Base-by-base conservation (phyloP, 2,329 filamentous ascomycete genomes). In the Pseudocercospora crystallina region DNA sequence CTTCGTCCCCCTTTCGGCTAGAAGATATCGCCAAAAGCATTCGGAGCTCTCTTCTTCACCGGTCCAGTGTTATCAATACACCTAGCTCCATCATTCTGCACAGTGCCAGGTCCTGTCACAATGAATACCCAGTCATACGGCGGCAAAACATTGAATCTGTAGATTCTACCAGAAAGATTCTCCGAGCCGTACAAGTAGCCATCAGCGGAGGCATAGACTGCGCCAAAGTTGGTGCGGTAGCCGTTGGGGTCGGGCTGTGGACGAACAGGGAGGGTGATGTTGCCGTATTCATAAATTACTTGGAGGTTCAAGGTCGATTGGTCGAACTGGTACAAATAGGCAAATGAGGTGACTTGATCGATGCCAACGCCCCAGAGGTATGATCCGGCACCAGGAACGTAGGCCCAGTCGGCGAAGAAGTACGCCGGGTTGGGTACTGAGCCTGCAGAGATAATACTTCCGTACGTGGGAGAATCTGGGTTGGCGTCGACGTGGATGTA, bases 371-470 rank as follows among this genome's bases (percentile, higher is more conserved):
- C 46, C 46, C 46, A 49, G 2, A 49, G 39, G 32, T 49, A 43
- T 12, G 29, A 14, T 2, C 39, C 46, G 10, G 38, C 39, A 20
- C 38, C 36, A 11, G 49, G 37, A n/a, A 51, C 49, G 37, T 46
- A 51, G 7, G 43, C 49, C 49, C 49, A 51, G 32, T 51, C 49
- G 20, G 36, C 46, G 39, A 49, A 49, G 43, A 38, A 42, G 17
- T 36, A 46, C 14, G 30, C 12, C 11, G 49, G 36, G 12, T 32
- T 15, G 7, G 34, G 7, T 15, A 48, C 12, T 14, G n/a, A 14
- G 39, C 46, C 46, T 32, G 20, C 15, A 4, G 8, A 13, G 15
- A 49, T 14, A n/a, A 49, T 30, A n/a, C 32, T 49, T 7, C 49
- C 49, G 20, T 46, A 51, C 5, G 31, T 38, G 17, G 29, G 37